Conservation (phyloP, 2,329 filamentous ascomycete species). For the Aspergillus versicolor region DNA sequence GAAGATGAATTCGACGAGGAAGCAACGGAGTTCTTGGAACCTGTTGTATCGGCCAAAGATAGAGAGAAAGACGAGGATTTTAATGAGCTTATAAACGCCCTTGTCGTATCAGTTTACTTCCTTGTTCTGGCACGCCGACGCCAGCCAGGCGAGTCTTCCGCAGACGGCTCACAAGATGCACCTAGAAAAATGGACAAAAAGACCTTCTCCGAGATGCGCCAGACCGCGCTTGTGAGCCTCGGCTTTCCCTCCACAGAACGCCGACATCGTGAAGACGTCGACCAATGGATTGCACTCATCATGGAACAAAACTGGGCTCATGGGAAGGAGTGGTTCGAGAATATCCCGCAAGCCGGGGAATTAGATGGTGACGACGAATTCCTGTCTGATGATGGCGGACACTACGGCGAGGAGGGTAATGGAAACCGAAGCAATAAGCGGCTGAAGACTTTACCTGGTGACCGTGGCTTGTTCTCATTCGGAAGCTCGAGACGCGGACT, state of each 20-base stretch:
- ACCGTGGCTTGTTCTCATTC: constrained; percentile 12
- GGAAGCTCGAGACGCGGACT: constrained; percentile 35
- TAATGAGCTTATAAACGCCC: constrained; percentile 37
- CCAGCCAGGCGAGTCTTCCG: constrained; percentile 18
- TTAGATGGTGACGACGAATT: constrained; percentile 35
- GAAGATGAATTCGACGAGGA: constrained; percentile 47
- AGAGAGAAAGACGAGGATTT: constrained; percentile 49
- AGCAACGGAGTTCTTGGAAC: constrained; percentile 34
- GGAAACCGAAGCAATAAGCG: constrained; percentile 27
- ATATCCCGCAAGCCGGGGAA: constrained; percentile 46
- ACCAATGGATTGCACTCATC: constrained; percentile 61
- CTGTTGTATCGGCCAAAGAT: constrained; percentile 43
- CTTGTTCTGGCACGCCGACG: constrained; percentile 52
- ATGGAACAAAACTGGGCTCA: constrained; percentile 51
- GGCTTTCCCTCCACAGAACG: constrained; percentile 45
- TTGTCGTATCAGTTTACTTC: constrained; percentile 46
- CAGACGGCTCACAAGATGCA: constrained; percentile 13
- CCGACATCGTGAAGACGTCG: constrained; percentile 52
- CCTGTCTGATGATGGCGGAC: constrained; percentile 34
- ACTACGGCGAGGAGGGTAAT: constrained; percentile 37
- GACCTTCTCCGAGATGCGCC: constrained; percentile 42
- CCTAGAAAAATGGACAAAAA: constrained; percentile 40
- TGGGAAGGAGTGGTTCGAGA: constrained; percentile 67
- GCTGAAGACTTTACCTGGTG: constrained; percentile 16
- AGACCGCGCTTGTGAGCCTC: constrained; percentile 37